A percentile compares a stretch with the other conserved stretches of the same genome.
Evolutionary conservation across 164 flowering plant species (phyloP).

Genomic region (Taxillus chinensis): DNA sequence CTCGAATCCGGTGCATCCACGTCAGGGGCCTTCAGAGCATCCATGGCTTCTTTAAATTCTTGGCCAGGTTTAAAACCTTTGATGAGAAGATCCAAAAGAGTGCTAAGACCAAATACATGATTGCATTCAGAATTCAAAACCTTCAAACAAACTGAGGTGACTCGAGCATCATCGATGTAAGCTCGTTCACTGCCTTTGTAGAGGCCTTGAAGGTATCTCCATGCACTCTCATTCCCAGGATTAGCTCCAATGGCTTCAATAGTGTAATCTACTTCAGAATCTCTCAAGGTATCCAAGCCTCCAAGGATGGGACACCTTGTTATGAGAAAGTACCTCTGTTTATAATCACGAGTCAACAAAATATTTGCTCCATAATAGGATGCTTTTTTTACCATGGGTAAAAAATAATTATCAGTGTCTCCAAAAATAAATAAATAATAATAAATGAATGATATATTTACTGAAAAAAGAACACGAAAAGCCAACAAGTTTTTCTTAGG

Average conservation of each 20-base stretch:
- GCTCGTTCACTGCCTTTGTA: slow-evolving; percentile 46
- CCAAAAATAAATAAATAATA: neutral
- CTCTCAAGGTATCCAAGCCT: slow-evolving; percentile 68
- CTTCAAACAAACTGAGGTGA: slow-evolving; percentile 50
- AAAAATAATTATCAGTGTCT: too few species aligned
- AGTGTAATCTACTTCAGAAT: slow-evolving; percentile 63
- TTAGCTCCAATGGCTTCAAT: slow-evolving; percentile 52
- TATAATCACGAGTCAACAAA: slow-evolving; percentile 2
- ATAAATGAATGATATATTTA: too few species aligned
- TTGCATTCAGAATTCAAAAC: slow-evolving; percentile 34
- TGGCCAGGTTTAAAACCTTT: slow-evolving; percentile 52
- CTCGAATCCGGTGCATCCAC: slow-evolving; percentile 18
- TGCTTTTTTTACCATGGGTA: neutral
- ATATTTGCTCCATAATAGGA: neutral
- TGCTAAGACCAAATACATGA: slow-evolving; percentile 56
- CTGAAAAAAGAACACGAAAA: too few species aligned
- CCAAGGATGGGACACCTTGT: slow-evolving; percentile 76
- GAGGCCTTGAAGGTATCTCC: slow-evolving; percentile 89
- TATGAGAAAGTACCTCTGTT: slow-evolving; percentile 77
- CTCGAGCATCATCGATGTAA: slow-evolving; percentile 33
- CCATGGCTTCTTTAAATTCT: slow-evolving; percentile 41
- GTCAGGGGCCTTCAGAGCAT: slow-evolving; percentile 25
- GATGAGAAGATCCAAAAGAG: slow-evolving; percentile 70
- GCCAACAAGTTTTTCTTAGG: too few species aligned
- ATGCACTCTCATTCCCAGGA: slow-evolving; percentile 91